Evolutionary conservation across 768 basidiomycete genomes (phyloP).

Genomic region (Mycena vitilis): DNA sequence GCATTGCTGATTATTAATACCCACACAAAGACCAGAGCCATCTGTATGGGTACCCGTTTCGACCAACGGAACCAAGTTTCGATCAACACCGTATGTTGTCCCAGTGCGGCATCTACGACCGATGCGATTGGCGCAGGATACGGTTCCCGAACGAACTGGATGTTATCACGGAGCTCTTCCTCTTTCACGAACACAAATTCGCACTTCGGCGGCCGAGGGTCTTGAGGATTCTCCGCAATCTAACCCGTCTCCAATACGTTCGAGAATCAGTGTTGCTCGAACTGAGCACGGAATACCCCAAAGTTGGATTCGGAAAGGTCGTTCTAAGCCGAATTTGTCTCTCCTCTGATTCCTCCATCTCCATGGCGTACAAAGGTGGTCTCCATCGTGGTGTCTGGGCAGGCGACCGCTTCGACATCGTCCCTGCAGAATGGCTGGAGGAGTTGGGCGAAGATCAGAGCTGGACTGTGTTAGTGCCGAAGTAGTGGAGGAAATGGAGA

Average conservation of each 20-base stretch:
- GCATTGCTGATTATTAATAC: too few relatives aligned
- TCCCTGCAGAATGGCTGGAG: slow-evolving; percentile 18
- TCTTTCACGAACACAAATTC: background rate
- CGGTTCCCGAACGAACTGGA: background rate
- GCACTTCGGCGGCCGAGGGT: background rate
- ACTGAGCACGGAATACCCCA: background rate
- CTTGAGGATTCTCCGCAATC: slow-evolving; percentile 6
- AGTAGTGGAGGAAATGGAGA: slow-evolving; percentile 14
- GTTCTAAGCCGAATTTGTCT: slow-evolving; percentile 33
- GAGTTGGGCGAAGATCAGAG: background rate
- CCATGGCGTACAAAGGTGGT: slow-evolving; percentile 26
- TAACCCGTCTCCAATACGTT: slow-evolving; percentile 8
- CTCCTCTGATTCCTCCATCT: slow-evolving; percentile 23
- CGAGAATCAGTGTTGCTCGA: slow-evolving; percentile 3
- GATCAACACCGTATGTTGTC: background rate
- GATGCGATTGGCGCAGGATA: background rate
- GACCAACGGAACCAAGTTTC: background rate
- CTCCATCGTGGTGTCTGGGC: slow-evolving; percentile 39
- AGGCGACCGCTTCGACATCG: slow-evolving; percentile 37
- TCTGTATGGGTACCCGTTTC: background rate
- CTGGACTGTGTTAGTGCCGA: slow-evolving; percentile 22
- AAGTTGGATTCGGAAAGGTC: slow-evolving; percentile 21
- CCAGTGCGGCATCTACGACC: background rate
- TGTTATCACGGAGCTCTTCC: background rate
- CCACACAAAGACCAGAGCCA: too few relatives aligned